phyloP scores from a whole-genome alignment of 768 basidiomycete genomes.

The Auriculariales sp. region DNA sequence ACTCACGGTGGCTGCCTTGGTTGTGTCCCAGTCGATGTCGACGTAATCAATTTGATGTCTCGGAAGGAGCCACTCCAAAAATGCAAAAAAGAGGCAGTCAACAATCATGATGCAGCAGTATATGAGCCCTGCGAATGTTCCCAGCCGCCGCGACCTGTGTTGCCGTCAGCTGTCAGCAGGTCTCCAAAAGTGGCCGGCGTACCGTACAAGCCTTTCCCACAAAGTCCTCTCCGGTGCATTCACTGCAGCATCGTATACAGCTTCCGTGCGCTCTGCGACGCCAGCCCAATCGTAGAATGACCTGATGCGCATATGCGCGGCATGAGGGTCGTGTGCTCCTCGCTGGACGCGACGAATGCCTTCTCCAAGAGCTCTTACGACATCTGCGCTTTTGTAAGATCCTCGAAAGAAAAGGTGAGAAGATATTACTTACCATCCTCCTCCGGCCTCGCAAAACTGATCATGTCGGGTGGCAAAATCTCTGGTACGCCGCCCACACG shows the following conservation, averaged over 20 bases:
- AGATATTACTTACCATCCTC: conserved; percentile 58
- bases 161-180: neutral
- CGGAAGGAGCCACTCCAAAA: conserved; percentile 78
- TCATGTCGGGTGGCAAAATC: conserved; percentile 86
- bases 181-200: conserved; percentile 7
- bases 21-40: conserved; percentile 41
- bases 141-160: conserved; percentile 58
- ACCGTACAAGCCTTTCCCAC: conserved; percentile 71
- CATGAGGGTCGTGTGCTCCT: conserved; percentile 58
- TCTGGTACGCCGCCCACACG: conserved; percentile 93
- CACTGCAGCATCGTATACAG: conserved; percentile 63
- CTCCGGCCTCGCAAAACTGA: conserved; percentile 86
- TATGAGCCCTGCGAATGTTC: conserved; percentile 72
- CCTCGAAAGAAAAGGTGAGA: too few species aligned
- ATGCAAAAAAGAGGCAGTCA: conserved; percentile 73
- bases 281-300: conserved; percentile 80
- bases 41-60: conserved; percentile 66
- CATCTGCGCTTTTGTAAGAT: conserved; percentile 32
- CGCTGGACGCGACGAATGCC: conserved; percentile 57
- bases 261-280: conserved; percentile 68
- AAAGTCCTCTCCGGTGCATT: conserved; percentile 47
- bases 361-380: conserved; percentile 68
- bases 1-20: too few species aligned
- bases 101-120: conserved; percentile 80
- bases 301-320: conserved; percentile 64